Evolutionary conservation across 371 early-diverging fungal species (phyloP), one percentile per base, ranked within the genome.

Genomic region (Coemansia sp.): DNA sequence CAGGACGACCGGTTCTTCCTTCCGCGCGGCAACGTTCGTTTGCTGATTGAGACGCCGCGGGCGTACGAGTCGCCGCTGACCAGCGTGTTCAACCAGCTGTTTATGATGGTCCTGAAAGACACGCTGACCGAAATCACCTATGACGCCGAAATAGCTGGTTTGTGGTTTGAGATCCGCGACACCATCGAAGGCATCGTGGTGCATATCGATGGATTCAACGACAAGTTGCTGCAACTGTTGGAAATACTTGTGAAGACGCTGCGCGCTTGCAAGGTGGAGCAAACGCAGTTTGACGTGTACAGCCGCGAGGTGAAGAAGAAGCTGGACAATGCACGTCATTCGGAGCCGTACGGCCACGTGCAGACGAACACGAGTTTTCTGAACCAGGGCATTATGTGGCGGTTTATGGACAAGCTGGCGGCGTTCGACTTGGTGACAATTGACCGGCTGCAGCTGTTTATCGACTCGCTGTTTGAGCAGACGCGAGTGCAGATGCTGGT

Each of bases 71-170:
- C 87, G 5, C 87, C 89, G n/a, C 69, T 82, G 58, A 84, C 81
- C 57, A 81, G 82, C 40, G 84, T 87, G 46, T 71, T 86, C 28
- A 82, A 85, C 5, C 73, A 85, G 44, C 82, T 97, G 26, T 93
- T 87, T 72, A 85, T 87, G 7, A 89, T 90, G 64, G 70, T 94
- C 8, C 76, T 96, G 26, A 87, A 87, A 64, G 95, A 96, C 78
- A 84, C 85, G 2, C 78, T 97, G 61, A 91, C 85, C 65, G 93
- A 94, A 73, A 88, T 87, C 63, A 85, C 90, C 0, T 96, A 97
- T 75, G 91, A 91, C 68, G 98, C 96, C 4, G 89, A 90, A 71
- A 84, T 91, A 12, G 94, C 95, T 1, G 96, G 95, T 4, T 80
- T 95, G 46, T 79, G 82, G 48, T 94, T 90, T 58, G 83, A 82